These are phyloP conservation scores for Eucalyptus camaldulensis DNA, from an alignment of 345 rosid species.

Conservation along the genomic window DNA sequence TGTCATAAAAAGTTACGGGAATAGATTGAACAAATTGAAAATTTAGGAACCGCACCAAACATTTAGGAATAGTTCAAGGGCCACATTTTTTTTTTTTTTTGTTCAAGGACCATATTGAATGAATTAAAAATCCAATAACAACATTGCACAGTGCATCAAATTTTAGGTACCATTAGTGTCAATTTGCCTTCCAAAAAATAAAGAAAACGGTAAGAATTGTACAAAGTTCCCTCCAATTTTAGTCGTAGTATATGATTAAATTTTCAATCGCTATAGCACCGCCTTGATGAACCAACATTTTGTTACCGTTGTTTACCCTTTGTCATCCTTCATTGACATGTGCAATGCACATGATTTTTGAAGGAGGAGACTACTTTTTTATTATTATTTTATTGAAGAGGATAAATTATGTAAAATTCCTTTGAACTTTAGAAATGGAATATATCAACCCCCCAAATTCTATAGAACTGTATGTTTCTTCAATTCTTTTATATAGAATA, in stretches of 20 bases:
- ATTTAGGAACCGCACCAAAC: background rate
- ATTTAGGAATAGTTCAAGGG: background rate
- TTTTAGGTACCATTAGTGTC: background rate
- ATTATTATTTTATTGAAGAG: background rate
- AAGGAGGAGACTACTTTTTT: background rate
- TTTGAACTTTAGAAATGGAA: background rate
- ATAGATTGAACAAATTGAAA: background rate
- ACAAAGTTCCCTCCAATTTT: background rate
- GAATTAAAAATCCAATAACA: background rate
- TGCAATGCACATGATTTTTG: background rate
- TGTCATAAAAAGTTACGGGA: background rate
- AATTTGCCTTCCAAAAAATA: background rate
- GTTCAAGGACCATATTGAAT: rapidly evolving
- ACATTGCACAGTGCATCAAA: background rate
- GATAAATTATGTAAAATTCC: background rate
- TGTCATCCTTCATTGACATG: background rate
- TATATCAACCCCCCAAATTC: background rate
- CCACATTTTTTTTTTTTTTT: too few species aligned
- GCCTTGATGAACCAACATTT: background rate
- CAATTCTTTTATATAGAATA: background rate
- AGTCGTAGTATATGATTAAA: background rate
- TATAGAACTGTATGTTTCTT: background rate
- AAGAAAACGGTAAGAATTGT: background rate
- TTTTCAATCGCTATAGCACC: background rate
- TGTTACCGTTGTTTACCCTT: background rate